Percentiles rank a stretch among this genome's conserved stretches.
These are phyloP conservation scores for Exidia glandulosa DNA, from an alignment of 768 basidiomycete genomes.

Conservation along the genomic window DNA sequence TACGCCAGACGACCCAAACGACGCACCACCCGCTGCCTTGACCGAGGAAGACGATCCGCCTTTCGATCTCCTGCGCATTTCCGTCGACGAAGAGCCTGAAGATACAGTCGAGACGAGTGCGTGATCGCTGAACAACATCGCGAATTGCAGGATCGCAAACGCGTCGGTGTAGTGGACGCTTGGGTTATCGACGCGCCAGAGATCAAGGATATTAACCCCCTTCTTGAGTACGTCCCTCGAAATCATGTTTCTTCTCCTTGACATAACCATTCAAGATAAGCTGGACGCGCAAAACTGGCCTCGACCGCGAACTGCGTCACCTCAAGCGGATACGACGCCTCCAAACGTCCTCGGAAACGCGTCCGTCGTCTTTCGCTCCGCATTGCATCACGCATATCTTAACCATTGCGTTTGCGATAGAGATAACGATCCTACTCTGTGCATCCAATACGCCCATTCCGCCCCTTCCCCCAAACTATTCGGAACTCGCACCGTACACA, in stretches of 20 bases:
- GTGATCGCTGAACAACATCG: not conserved
- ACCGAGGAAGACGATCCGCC: slow-evolving; percentile 26
- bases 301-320: slow-evolving; percentile 57
- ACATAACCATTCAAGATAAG: slow-evolving; percentile 27
- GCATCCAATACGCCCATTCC: not conserved
- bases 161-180: slow-evolving; percentile 38
- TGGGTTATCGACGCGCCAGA: slow-evolving; percentile 73
- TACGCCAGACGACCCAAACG: slow-evolving; percentile 23
- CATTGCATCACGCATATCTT: not conserved
- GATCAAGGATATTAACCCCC: slow-evolving; percentile 40
- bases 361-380: not conserved
- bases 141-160: not conserved
- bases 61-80: slow-evolving; percentile 48
- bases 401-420: slow-evolving; percentile 2
- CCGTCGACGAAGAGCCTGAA: slow-evolving; percentile 28
- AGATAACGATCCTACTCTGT: slow-evolving; percentile 44
- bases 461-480: not conserved
- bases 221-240: slow-evolving; percentile 43
- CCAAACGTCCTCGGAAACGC: not conserved
- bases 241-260: not conserved
- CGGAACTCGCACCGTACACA: slow-evolving; percentile 41
- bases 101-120: slow-evolving; percentile 12
- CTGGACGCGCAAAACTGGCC: slow-evolving; percentile 54
- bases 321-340: slow-evolving; percentile 52
- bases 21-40: not conserved